phyloP scores from a whole-genome alignment of 805 yeast species.

The Helenozyma rhizophorensis region DNA sequence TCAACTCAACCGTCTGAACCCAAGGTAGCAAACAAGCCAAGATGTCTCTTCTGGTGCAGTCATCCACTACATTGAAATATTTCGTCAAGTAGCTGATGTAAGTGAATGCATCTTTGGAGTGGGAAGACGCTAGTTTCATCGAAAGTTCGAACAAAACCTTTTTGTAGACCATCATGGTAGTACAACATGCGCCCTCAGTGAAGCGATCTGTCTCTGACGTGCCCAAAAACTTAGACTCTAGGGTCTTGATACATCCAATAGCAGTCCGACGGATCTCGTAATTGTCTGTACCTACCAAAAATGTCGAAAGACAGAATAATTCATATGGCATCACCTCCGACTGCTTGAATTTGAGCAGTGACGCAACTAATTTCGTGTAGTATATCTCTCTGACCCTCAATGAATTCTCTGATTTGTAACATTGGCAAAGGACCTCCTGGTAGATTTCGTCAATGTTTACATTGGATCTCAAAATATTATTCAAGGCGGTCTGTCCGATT shows the following conservation, averaged over 20 bases:
- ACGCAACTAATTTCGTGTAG: slow-evolving; percentile 65
- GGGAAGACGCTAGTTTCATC: slow-evolving; percentile 57
- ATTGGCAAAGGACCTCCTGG: slow-evolving; percentile 62
- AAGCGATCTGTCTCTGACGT: slow-evolving; percentile 53
- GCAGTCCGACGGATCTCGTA: slow-evolving; percentile 68
- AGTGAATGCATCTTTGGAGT: slow-evolving; percentile 55
- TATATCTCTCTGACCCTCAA: slow-evolving; percentile 59
- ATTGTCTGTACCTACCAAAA: slow-evolving; percentile 73
- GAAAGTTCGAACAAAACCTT: slow-evolving; percentile 81
- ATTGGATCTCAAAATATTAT: slow-evolving; percentile 62
- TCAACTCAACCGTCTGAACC: slow-evolving; percentile 79
- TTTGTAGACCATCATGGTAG: slow-evolving; percentile 79
- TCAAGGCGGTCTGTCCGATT: slow-evolving; percentile 67
- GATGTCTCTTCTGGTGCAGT: slow-evolving; percentile 67
- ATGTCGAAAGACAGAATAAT: slow-evolving; percentile 68
- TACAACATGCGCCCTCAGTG: slow-evolving; percentile 67
- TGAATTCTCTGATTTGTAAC: slow-evolving; percentile 54
- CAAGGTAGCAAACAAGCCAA: slow-evolving; percentile 83
- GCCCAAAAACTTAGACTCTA: slow-evolving; percentile 49
- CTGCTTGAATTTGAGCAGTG: slow-evolving; percentile 30
- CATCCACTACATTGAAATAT: slow-evolving; percentile 56
- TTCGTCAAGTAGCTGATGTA: slow-evolving; percentile 70
- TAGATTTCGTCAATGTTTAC: slow-evolving; percentile 48
- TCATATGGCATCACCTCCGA: slow-evolving; percentile 49
- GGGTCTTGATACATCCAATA: slow-evolving; percentile 58